Evolutionary conservation across 257 asterid genomes (phyloP).

Genomic region (Osmanthus fragrans): DNA sequence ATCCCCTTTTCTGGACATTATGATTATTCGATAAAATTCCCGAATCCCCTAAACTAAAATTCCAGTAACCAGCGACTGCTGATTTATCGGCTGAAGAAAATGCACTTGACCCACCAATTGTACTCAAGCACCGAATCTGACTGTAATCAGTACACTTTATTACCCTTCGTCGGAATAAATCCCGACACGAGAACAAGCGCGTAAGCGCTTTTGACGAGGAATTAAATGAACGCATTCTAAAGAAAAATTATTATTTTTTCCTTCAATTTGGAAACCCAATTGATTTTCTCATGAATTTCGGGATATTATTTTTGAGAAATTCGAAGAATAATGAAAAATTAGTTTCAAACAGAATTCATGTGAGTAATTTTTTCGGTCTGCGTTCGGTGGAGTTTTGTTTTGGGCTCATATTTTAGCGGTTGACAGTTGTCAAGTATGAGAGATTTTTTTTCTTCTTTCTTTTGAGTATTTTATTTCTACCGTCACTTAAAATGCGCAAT

Average conservation of each 20-base stretch:
- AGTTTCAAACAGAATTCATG: constrained; percentile 12
- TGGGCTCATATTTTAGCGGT: background rate
- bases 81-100: constrained; percentile 26
- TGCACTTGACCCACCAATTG: constrained; percentile 41
- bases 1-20: constrained; percentile 57
- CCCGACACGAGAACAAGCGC: constrained; percentile 41
- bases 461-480: too few species aligned
- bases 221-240: constrained; percentile 53
- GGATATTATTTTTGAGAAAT: background rate
- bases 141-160: constrained; percentile 22
- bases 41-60: constrained; percentile 17
- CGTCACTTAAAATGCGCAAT: too few species aligned
- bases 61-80: constrained; percentile 19
- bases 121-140: constrained; percentile 52
- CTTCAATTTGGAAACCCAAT: constrained; percentile 23
- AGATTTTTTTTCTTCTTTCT: too few species aligned
- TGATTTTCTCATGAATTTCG: background rate
- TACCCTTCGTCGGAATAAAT: constrained; percentile 32
- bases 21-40: constrained; percentile 23
- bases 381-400: background rate
- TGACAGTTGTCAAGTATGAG: background rate
- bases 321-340: constrained; percentile 7
- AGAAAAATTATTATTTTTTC: background rate
- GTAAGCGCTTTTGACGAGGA: constrained; percentile 50
- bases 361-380: background rate